Percentiles rank a stretch among this genome's conserved stretches.
Evolutionary conservation across 2,329 filamentous ascomycete species (phyloP).

Genomic region (Aspergillus luchuensis): DNA sequence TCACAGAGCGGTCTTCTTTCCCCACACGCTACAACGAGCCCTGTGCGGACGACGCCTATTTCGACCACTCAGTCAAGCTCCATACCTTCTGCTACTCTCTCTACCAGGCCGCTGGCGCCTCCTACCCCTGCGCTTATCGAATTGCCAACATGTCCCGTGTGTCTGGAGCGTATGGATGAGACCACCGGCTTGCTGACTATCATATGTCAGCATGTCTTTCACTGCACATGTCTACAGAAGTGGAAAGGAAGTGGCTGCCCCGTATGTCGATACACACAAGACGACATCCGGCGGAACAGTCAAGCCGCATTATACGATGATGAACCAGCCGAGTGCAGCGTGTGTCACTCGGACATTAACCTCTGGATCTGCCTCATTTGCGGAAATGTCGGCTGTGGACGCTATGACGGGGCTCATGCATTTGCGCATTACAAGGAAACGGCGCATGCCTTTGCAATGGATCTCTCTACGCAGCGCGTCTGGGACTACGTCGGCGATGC

Average conservation of each 20-base stretch:
- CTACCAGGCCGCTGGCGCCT: conserved; percentile 66
- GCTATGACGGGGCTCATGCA: conserved; percentile 91
- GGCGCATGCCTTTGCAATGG: conserved; percentile 87
- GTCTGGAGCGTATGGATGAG: conserved; percentile 96
- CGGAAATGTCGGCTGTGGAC: conserved; percentile 86
- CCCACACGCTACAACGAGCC: conserved; percentile 37
- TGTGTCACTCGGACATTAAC: conserved; percentile 78
- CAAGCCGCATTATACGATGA: conserved; percentile 61
- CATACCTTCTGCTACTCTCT: conserved; percentile 49
- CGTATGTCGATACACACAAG: conserved; percentile 86
- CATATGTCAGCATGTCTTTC: conserved; percentile 95
- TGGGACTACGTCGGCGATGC: conserved; percentile 97
- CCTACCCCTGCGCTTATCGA: conserved; percentile 84
- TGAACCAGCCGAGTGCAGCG: conserved; percentile 63
- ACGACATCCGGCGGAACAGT: conserved; percentile 50
- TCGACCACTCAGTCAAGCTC: conserved; percentile 36
- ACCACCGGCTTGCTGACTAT: conserved; percentile 94
- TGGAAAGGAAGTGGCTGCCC: conserved; percentile 95
- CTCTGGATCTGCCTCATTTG: conserved; percentile 96
- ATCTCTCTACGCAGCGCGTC: conserved; percentile 89
- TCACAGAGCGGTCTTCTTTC: conserved; percentile 61
- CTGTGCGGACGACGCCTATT: conserved; percentile 29
- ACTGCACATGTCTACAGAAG: conserved; percentile 92
- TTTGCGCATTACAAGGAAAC: conserved; percentile 92
- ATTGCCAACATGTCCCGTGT: conserved; percentile 93